Base-by-base conservation (phyloP, 768 basidiomycete genomes). In the Russula ochroleuca region DNA sequence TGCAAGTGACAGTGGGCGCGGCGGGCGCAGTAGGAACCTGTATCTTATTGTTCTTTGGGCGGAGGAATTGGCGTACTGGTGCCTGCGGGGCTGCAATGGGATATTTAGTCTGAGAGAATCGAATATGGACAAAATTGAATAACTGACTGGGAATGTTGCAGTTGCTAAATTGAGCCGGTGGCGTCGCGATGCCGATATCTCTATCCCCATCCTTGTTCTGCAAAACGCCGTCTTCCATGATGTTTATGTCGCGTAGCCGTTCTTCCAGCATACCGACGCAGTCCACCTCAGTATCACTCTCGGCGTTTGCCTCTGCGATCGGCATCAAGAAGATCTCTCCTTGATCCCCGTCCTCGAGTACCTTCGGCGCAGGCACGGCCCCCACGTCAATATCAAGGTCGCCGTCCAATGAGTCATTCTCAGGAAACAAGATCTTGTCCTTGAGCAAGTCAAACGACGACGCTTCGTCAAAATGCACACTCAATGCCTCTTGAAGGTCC, bases 361-460 rank as follows among this genome's bases (percentile, higher is more conserved):
- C 35, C 37, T 23, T 62, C 47, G 23, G 19, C 8, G 28, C 35
- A 11, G n/a, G 48, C 17, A 50, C 23, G 3, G 6, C 51, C 9
- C 1, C 21, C 41, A 67, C 40, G 19, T 57, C 58, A 48, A 63
- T 47, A 31, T 68, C 66, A 35, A 68, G 56, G 50, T 56, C 60
- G 4, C n/a, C 45, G 28, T 63, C 64, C 25, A 66, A 47, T 19
- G 66, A 63, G 50, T 68, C 67, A 1, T 64, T 56, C 33, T 67
- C 67, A 8, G 59, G 55, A 15, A 68, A 45, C 13, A 45, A 58
- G 23, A 68, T 68, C 23, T 61, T 63, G 28, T 67, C 67, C 54
- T 68, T 67, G 35, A 68, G 45, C 49, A 68, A 10, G n/a, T 68
- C 67, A 35, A 68, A 68, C 19, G 67, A 68, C 19, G 66, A 63